phyloP scores from a whole-genome alignment of 1,139 yeast species.

The Yamadazyma jaroonii region DNA sequence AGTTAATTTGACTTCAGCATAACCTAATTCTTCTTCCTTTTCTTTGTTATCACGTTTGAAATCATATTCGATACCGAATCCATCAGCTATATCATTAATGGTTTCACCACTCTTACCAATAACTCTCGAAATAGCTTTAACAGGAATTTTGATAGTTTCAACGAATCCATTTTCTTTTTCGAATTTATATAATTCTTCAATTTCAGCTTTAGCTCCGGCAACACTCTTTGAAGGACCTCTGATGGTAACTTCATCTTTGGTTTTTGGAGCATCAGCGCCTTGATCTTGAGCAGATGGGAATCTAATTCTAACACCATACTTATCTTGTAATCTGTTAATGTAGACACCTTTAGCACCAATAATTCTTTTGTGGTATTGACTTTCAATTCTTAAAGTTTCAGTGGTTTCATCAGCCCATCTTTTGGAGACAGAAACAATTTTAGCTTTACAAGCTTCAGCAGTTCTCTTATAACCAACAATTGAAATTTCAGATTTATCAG shows the following conservation, averaged over 20 bases:
- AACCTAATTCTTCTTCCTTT: slow-evolving; percentile 31
- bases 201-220: slow-evolving; percentile 79
- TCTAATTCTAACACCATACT: slow-evolving; percentile 77
- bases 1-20: slow-evolving; percentile 62
- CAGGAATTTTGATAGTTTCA: slow-evolving; percentile 62
- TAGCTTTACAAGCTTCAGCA: slow-evolving; percentile 69
- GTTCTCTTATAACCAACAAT: slow-evolving; percentile 78
- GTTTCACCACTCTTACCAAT: slow-evolving; percentile 89
- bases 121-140: slow-evolving; percentile 71
- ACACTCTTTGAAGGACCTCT: slow-evolving; percentile 94
- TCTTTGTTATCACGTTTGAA: slow-evolving; percentile 51
- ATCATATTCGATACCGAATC: slow-evolving; percentile 72
- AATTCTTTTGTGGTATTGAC: slow-evolving; percentile 74
- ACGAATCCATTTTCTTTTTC: slow-evolving; percentile 85
- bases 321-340: slow-evolving; percentile 83
- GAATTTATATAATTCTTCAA: slow-evolving; percentile 77
- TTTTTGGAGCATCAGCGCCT: slow-evolving; percentile 35
- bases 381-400: slow-evolving; percentile 65
- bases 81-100: slow-evolving; percentile 80
- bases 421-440: slow-evolving; percentile 59
- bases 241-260: slow-evolving; percentile 67
- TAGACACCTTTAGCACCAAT: slow-evolving; percentile 84
- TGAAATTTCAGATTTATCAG: slow-evolving; percentile 53
- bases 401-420: slow-evolving; percentile 82
- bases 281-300: slow-evolving; percentile 54